These are phyloP conservation scores for Aspergillus kassunensis DNA, from an alignment of 495 filamentous ascomycete genomes.

Conservation along the genomic window DNA sequence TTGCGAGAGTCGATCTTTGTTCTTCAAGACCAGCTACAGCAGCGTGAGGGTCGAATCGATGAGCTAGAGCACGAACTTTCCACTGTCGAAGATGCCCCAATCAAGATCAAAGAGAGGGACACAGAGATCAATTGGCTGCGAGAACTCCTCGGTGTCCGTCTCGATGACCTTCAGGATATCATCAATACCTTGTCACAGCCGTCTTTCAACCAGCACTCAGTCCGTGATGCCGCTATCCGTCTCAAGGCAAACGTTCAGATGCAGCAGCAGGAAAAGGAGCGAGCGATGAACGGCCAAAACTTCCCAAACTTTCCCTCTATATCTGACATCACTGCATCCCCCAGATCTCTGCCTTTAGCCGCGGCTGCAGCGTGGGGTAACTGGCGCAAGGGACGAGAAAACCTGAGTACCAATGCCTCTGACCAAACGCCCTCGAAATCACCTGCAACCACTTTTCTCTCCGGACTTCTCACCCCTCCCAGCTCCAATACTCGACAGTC, in stretches of 20 bases:
- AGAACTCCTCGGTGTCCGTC: slow-evolving; percentile 83
- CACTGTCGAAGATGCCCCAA: slow-evolving; percentile 64
- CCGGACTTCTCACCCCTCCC: slow-evolving; percentile 81
- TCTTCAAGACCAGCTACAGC: slow-evolving; percentile 92
- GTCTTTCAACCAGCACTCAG: slow-evolving; percentile 65
- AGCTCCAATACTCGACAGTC: slow-evolving; percentile 61
- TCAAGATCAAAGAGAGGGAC: slow-evolving; percentile 80
- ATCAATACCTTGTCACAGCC: slow-evolving; percentile 73
- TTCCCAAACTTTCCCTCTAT: slow-evolving; percentile 53
- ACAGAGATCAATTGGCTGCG: slow-evolving; percentile 95
- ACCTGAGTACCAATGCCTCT: slow-evolving; percentile 38
- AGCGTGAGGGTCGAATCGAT: slow-evolving; percentile 85
- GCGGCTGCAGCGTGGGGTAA: slow-evolving; percentile 82
- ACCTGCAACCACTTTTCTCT: slow-evolving; percentile 51
- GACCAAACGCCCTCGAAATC: slow-evolving; percentile 64
- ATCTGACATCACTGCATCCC: slow-evolving; percentile 65
- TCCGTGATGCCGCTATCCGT: slow-evolving; percentile 87
- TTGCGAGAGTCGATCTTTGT: slow-evolving; percentile 94
- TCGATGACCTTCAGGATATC: slow-evolving; percentile 89
- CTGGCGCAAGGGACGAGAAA: slow-evolving; percentile 63
- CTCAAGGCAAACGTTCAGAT: slow-evolving; percentile 93
- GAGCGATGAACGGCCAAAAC: slow-evolving; percentile 47
- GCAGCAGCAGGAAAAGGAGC: slow-evolving; percentile 91
- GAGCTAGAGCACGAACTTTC: slow-evolving; percentile 70
- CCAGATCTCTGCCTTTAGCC: slow-evolving; percentile 75